A percentile compares a stretch with the other conserved stretches of the same genome.
Conservation (phyloP, 2,329 filamentous ascomycete species). For the Shiraia bambusicola region DNA sequence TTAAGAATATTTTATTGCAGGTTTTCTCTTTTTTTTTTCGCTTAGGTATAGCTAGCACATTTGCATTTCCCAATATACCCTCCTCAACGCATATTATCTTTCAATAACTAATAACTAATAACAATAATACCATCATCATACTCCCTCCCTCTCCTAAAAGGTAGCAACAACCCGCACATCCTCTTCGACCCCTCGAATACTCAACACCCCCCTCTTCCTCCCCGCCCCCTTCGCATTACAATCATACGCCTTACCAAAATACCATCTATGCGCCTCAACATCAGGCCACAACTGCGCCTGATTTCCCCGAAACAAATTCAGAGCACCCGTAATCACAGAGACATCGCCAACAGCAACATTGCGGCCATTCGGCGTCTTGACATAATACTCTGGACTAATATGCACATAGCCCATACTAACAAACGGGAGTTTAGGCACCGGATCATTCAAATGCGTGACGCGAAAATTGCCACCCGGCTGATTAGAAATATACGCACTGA, state of each 20-base stretch:
- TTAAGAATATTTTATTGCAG: neutral
- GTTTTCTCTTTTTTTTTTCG: too few relatives aligned
- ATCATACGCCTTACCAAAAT: conserved; percentile 28
- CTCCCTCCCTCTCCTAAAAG: conserved; percentile 7
- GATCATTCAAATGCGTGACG: conserved; percentile 68
- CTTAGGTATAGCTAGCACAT: neutral
- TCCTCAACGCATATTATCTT: conserved; percentile 1
- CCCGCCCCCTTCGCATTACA: conserved; percentile 21
- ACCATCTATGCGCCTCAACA: conserved; percentile 41
- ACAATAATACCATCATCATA: too few relatives aligned
- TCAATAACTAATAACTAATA: too few relatives aligned
- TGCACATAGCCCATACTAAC: conserved; percentile 64
- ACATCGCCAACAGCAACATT: conserved; percentile 25
- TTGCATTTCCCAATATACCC: neutral
- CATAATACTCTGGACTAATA: conserved; percentile 67
- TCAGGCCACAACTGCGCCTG: conserved; percentile 30
- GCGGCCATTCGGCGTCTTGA: conserved; percentile 25
- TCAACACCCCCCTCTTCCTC: conserved; percentile 9
- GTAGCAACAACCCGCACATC: conserved; percentile 15
- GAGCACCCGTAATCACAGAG: conserved; percentile 21
- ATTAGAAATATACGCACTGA: conserved; percentile 57
- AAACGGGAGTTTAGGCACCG: conserved; percentile 67
- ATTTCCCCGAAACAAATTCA: conserved; percentile 33
- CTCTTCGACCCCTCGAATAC: conserved; percentile 9
- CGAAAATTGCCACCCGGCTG: conserved; percentile 61